phyloP scores from a whole-genome alignment of 768 basidiomycete species.

The Phylloporus sp. region DNA sequence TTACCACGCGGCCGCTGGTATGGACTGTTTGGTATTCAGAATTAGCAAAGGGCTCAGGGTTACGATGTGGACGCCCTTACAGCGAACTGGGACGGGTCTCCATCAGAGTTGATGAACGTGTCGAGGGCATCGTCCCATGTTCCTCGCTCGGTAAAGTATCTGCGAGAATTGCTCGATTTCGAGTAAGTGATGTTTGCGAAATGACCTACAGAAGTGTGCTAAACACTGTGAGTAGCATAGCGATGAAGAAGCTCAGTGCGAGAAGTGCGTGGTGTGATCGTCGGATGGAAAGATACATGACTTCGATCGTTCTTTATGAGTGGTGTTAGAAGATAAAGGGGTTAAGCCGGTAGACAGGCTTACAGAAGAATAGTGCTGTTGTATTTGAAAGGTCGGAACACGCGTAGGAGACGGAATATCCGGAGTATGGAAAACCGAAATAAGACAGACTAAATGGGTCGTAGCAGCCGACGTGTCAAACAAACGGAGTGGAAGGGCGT shows the following conservation, averaged over 20 bases:
- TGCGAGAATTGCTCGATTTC: slow-evolving; percentile 17
- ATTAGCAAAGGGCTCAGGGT: neutral
- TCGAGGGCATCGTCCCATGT: slow-evolving; percentile 80
- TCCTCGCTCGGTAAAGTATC: slow-evolving; percentile 87
- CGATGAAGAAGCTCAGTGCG: slow-evolving; percentile 83
- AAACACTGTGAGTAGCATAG: slow-evolving; percentile 83
- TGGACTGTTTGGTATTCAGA: slow-evolving; percentile 38
- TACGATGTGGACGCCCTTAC: slow-evolving; percentile 34
- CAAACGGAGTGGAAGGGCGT: slow-evolving; percentile 22
- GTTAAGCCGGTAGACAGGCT: slow-evolving; percentile 25
- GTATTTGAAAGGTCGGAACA: slow-evolving; percentile 86
- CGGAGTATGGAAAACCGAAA: slow-evolving; percentile 90
- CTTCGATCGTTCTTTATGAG: slow-evolving; percentile 67
- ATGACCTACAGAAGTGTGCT: slow-evolving; percentile 70
- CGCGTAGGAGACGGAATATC: slow-evolving; percentile 83
- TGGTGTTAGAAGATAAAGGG: slow-evolving; percentile 1
- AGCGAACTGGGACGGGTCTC: slow-evolving; percentile 75
- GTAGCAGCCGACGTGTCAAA: neutral
- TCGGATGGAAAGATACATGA: slow-evolving; percentile 86
- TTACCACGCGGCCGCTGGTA: slow-evolving; percentile 75
- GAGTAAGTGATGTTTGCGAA: neutral
- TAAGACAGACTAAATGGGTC: slow-evolving; percentile 56
- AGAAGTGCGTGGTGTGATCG: slow-evolving; percentile 83
- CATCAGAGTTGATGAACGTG: slow-evolving; percentile 80
- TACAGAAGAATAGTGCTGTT: slow-evolving; percentile 79